Evolutionary conservation across 2,329 filamentous ascomycete species (phyloP), one percentile per base, ranked within the genome.

Genomic region (Raffaelea ambrosiae): DNA sequence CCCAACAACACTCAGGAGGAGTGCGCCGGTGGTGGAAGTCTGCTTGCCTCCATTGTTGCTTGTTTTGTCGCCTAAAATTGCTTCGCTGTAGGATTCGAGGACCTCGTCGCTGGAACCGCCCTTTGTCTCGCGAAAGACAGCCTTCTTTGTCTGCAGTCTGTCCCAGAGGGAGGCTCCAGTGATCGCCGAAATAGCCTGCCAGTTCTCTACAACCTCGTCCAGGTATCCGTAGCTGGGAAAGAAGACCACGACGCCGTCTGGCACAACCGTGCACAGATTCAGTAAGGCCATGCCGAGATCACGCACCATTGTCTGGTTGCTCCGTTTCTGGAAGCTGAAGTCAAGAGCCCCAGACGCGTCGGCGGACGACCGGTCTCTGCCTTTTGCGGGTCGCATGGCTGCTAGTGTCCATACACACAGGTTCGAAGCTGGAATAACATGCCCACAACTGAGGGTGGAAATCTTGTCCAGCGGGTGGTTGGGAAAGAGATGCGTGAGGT

Each of bases 211-310:
- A 7, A 95, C 87, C 42, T 82, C 79, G 43, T 89, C 83, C 0
- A 98, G 77, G 62, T 95, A 97, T 10, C 85, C 79, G 63, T 98
- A 97, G 64, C 89, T 95, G 1, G 93, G 90, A 57, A 98, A 97
- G 70, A 98, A 98, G 0, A 90, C 82, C 0, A 98, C 88, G 1
- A 96, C 78, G 2, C 93, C 93, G 56, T 96, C 90, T 0, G 88
- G 88, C 0, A 96, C 85, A 4, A 80, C 69, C 7, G 76, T 73
- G 56, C 85, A 86, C 5, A 93, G 71, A 45, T 83, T 83, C 2
- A 88, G 62, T 8, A 98, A 71, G 0, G 85, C 77, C 23, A 79
- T 65, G 0, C 90, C 93, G 1, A 97, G 77, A 48, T 90, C 83
- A 39, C 71, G 66, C 46, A 94, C 81, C 73, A 86, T 88, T 2